phyloP scores from a whole-genome alignment of 2,329 filamentous ascomycete genomes.

The Alternaria arborescens region DNA sequence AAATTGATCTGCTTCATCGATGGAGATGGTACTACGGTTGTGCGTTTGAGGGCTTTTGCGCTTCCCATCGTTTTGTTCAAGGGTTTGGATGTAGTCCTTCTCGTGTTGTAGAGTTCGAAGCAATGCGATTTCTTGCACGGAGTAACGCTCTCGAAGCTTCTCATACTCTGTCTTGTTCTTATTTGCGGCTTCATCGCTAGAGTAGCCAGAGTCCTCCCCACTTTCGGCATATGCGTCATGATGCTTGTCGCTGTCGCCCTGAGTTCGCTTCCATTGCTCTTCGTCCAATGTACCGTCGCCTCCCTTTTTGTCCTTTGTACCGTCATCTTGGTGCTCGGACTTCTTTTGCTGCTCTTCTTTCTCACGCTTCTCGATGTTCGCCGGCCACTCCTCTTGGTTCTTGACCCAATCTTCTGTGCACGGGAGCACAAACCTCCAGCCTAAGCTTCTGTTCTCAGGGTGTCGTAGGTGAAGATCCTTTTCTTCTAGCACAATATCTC shows the following conservation, averaged over 20 bases:
- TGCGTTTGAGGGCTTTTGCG: constrained; percentile 48
- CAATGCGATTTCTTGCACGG: constrained; percentile 52
- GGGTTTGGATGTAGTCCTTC: constrained; percentile 51
- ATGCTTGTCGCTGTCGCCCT: neutral
- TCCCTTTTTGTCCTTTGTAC: neutral
- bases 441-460: constrained; percentile 55
- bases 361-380: neutral
- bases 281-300: neutral
- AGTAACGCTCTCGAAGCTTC: constrained; percentile 52
- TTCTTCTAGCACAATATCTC: constrained; percentile 38
- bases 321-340: neutral
- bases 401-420: neutral
- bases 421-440: neutral
- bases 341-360: neutral
- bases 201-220: neutral
- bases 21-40: constrained; percentile 44
- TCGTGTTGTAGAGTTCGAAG: constrained; percentile 55
- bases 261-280: neutral
- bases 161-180: neutral
- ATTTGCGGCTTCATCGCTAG: neutral
- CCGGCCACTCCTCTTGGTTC: neutral
- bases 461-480: constrained; percentile 57
- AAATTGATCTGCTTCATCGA: constrained; percentile 62
- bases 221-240: neutral
- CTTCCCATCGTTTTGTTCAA: constrained; percentile 57